These are phyloP conservation scores for Penicillium pulvis DNA, from an alignment of 495 filamentous ascomycete genomes.

Conservation along the genomic window DNA sequence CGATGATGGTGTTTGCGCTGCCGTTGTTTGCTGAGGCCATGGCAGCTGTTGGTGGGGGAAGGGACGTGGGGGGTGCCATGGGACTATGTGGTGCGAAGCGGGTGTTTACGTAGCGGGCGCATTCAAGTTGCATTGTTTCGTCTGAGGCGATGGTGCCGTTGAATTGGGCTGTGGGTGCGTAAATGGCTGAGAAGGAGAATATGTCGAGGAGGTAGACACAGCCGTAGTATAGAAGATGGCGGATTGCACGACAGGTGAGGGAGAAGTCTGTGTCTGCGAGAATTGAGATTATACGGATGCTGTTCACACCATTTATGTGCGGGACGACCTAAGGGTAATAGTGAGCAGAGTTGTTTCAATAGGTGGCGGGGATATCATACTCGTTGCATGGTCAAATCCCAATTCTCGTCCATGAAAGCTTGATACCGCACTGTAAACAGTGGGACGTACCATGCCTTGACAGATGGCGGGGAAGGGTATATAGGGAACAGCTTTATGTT, in stretches of 20 bases:
- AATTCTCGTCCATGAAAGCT: conserved; percentile 76
- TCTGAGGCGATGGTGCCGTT: conserved; percentile 69
- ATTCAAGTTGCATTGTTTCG: conserved; percentile 78
- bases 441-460: conserved; percentile 87
- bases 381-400: conserved; percentile 86
- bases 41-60: conserved; percentile 17
- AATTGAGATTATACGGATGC: conserved; percentile 79
- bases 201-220: conserved; percentile 86
- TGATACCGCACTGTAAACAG: conserved; percentile 81
- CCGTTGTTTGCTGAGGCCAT: conserved; percentile 1
- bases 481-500: conserved; percentile 94
- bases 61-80: conserved; percentile 26
- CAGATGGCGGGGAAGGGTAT: conserved; percentile 72
- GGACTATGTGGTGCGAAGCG: conserved; percentile 40
- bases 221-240: conserved; percentile 88
- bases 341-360: background rate
- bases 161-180: conserved; percentile 79
- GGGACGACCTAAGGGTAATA: conserved; percentile 59
- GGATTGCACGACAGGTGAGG: conserved; percentile 78
- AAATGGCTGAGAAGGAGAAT: conserved; percentile 90
- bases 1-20: conserved; percentile 18
- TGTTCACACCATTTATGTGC: conserved; percentile 86
- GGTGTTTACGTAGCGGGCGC: conserved; percentile 73
- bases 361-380: conserved; percentile 29
- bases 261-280: conserved; percentile 82